A percentile compares a stretch with the other conserved stretches of the same genome.
Conservation (phyloP, 371 early-diverging fungal genomes). For the Mucor lusitanicus region DNA sequence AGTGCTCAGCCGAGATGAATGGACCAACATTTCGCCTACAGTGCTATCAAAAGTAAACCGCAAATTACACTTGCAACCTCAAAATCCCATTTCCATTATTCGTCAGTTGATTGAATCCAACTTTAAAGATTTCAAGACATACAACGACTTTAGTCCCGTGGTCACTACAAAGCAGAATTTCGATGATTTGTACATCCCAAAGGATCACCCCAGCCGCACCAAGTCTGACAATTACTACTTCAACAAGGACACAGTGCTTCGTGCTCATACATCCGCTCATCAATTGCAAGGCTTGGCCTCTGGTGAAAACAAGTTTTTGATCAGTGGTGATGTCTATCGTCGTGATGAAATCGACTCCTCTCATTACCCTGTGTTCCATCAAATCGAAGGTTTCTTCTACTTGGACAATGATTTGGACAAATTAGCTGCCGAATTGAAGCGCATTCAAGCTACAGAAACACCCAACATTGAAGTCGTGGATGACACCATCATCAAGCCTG, state of each 20-base stretch:
- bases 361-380: conserved; percentile 98
- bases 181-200: conserved; percentile 85
- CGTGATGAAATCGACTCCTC: conserved; percentile 95
- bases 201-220: conserved; percentile 83
- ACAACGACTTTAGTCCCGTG: conserved; percentile 72
- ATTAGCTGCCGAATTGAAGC: conserved; percentile 25
- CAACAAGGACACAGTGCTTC: conserved; percentile 75
- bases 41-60: conserved; percentile 79
- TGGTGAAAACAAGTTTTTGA: conserved; percentile 64
- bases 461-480: conserved; percentile 56
- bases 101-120: conserved; percentile 77
- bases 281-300: conserved; percentile 75
- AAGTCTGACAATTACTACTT: conserved; percentile 93
- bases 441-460: conserved; percentile 21
- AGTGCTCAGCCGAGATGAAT: conserved; percentile 60
- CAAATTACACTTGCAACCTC: conserved; percentile 77
- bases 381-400: conserved; percentile 90
- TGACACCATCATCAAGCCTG: conserved; percentile 57
- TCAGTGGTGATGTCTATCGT: conserved; percentile 96
- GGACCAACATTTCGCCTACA: conserved; percentile 81
- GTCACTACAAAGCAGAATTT: conserved; percentile 89
- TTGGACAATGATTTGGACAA: conserved; percentile 39
- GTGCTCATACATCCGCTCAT: conserved; percentile 96
- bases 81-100: conserved; percentile 88
- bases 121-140: conserved; percentile 67